A percentile compares a stretch with the other conserved stretches of the same genome.
phyloP scores from a whole-genome alignment of 495 filamentous ascomycete species.

The Tuber umbilicatum region DNA sequence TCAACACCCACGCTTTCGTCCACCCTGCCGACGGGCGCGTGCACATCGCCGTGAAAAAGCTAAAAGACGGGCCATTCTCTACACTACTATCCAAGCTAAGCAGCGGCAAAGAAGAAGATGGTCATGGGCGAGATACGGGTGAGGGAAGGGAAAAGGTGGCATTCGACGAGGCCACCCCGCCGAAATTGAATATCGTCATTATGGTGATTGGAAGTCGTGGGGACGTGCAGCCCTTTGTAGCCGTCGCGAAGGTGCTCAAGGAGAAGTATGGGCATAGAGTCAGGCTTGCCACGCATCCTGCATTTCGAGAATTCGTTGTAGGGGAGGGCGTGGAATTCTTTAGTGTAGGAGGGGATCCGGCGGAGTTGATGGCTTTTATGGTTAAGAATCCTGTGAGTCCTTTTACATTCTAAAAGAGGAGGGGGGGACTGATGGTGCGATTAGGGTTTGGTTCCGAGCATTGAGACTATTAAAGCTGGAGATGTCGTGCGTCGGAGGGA shows the following conservation, averaged over 20 bases:
- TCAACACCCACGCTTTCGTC: conserved; percentile 58
- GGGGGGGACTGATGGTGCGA: conserved; percentile 13
- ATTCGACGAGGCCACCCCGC: conserved; percentile 33
- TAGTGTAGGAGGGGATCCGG: conserved; percentile 63
- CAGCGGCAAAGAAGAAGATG: conserved; percentile 14
- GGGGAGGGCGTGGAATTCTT: conserved; percentile 55
- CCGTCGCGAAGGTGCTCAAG: conserved; percentile 61
- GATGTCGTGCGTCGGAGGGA: conserved; percentile 56
- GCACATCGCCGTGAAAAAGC: conserved; percentile 63
- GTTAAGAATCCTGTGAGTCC: conserved; percentile 59
- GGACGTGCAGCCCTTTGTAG: conserved; percentile 71
- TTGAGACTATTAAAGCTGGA: conserved; percentile 59
- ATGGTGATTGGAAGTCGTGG: conserved; percentile 73
- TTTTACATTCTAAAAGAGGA: too few species aligned
- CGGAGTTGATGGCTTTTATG: conserved; percentile 75
- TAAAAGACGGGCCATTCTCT: conserved; percentile 52
- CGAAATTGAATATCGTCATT: conserved; percentile 65
- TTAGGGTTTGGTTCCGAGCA: conserved; percentile 56
- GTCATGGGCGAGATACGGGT: background rate
- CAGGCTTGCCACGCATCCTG: conserved; percentile 61
- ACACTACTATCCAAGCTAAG: conserved; percentile 24
- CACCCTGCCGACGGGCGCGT: conserved; percentile 63
- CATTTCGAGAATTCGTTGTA: conserved; percentile 59
- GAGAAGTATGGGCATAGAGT: conserved; percentile 64
- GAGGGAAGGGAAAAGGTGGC: background rate